Evolutionary conservation across 1,139 yeast species (phyloP).

Genomic region (Wickerhamomyces sp.): DNA sequence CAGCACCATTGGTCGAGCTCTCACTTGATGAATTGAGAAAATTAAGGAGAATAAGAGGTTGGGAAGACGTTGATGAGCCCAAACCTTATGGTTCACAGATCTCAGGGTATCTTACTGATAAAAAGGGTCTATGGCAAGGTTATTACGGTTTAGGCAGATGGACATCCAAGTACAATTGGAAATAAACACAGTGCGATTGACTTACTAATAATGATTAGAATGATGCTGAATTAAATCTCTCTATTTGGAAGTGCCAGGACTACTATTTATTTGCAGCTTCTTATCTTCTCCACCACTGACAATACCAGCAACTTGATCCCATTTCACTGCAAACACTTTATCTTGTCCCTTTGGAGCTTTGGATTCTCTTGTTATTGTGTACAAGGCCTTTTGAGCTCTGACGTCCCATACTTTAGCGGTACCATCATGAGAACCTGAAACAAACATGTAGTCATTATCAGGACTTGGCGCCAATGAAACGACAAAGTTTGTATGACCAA

Average conservation of each 20-base stretch:
- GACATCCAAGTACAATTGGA: slow-evolving; percentile 17
- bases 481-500: slow-evolving; percentile 91
- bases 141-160: slow-evolving; percentile 54
- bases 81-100: slow-evolving; percentile 26
- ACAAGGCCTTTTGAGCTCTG: slow-evolving; percentile 79
- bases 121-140: slow-evolving; percentile 68
- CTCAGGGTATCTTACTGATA: slow-evolving; percentile 59
- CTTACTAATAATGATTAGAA: no score
- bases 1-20: slow-evolving; percentile 75
- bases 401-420: slow-evolving; percentile 95
- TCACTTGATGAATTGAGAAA: slow-evolving; percentile 55
- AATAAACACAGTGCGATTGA: no score
- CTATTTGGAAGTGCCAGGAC: slow-evolving; percentile 35
- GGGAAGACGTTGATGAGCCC: slow-evolving; percentile 46
- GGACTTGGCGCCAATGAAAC: slow-evolving; percentile 73
- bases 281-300: slow-evolving; percentile 94
- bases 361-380: slow-evolving; percentile 73
- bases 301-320: slow-evolving; percentile 69
- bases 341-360: slow-evolving; percentile 34
- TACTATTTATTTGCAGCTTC: slow-evolving; percentile 79
- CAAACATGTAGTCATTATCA: slow-evolving; percentile 70
- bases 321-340: slow-evolving; percentile 82
- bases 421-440: slow-evolving; percentile 93
- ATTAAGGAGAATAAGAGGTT: slow-evolving; percentile 53
- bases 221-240: neutral